A percentile compares a stretch with the other conserved stretches of the same genome.
Conservation (phyloP, 2,329 filamentous ascomycete species). For the Exophiala lecanii-corni region DNA sequence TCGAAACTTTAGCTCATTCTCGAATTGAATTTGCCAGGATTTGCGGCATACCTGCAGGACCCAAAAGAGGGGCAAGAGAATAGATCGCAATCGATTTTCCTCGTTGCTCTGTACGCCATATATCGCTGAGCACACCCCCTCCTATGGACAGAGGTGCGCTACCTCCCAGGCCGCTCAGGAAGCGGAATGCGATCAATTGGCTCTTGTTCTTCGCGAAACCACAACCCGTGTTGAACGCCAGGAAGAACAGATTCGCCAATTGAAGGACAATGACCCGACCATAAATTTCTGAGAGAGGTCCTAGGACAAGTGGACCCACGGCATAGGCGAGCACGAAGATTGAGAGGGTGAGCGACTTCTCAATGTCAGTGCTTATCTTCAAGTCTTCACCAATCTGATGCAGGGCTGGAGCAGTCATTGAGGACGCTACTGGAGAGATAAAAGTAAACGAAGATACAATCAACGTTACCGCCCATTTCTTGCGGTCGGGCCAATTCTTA, state of each 20-base stretch:
- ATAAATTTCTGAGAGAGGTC: slow-evolving; percentile 53
- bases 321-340: slow-evolving; percentile 54
- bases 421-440: slow-evolving; percentile 60
- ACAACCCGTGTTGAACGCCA: slow-evolving; percentile 58
- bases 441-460: slow-evolving; percentile 56
- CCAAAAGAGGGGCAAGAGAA: slow-evolving; percentile 59
- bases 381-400: slow-evolving; percentile 51
- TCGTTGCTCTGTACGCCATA: slow-evolving; percentile 57
- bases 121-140: slow-evolving; percentile 51
- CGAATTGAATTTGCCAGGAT: too few relatives aligned
- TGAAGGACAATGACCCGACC: slow-evolving; percentile 54
- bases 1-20: neutral
- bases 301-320: slow-evolving; percentile 49
- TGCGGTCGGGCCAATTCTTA: slow-evolving; percentile 51
- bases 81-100: slow-evolving; percentile 61
- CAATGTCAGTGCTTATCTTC: slow-evolving; percentile 43
- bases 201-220: slow-evolving; percentile 50
- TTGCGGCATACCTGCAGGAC: slow-evolving; percentile 44
- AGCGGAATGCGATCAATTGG: slow-evolving; percentile 55
- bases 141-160: slow-evolving; percentile 52
- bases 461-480: slow-evolving; percentile 55
- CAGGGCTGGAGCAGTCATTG: slow-evolving; percentile 54
- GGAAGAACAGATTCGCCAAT: slow-evolving; percentile 50
- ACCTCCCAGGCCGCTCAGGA: slow-evolving; percentile 56
- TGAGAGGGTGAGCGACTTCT: slow-evolving; percentile 48